Percentiles rank a stretch among this genome's conserved stretches.
These are phyloP conservation scores for Fusarium coffeatum DNA, from an alignment of 2,329 filamentous ascomycete genomes.

Conservation along the genomic window DNA sequence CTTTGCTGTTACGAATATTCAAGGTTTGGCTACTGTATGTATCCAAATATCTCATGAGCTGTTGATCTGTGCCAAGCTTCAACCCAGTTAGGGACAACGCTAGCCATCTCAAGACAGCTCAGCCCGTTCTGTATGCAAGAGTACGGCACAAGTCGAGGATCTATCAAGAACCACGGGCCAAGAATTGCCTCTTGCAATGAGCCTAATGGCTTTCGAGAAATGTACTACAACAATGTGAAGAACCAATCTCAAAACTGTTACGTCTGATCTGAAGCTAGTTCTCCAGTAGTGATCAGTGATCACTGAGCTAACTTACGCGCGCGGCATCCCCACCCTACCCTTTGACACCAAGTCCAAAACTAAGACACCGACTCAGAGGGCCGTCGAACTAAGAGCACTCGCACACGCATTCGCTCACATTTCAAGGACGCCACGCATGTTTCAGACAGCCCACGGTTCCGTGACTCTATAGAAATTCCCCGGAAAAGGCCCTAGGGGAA, in stretches of 20 bases:
- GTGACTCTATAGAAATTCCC: conserved; percentile 13
- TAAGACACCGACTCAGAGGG: conserved; percentile 7
- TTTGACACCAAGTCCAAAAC: conserved; percentile 12
- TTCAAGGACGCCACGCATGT: conserved; percentile 27
- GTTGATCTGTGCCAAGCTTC: conserved; percentile 7
- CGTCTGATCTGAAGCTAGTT: conserved; percentile 4
- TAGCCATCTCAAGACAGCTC: conserved; percentile 19
- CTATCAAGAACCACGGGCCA: background rate
- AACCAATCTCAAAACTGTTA: background rate
- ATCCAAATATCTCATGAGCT: background rate
- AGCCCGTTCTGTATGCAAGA: conserved; percentile 15
- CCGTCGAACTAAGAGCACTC: conserved; percentile 11
- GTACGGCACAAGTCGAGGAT: conserved; percentile 3
- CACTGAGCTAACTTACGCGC: conserved; percentile 30
- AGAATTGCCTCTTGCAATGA: background rate
- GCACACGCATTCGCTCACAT: conserved; percentile 12
- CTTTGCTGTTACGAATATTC: background rate
- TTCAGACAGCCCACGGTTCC: conserved; percentile 32
- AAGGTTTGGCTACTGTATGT: background rate
- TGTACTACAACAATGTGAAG: background rate
- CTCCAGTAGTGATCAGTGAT: background rate
- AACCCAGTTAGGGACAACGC: conserved; percentile 1
- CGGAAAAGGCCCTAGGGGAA: conserved; percentile 15
- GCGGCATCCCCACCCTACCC: conserved; percentile 34
- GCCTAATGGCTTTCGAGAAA: background rate